Evolutionary conservation across 73 alveolate genomes (phyloP), one percentile per base, ranked within the genome.

Genomic region (Tetrahymena borealis): DNA sequence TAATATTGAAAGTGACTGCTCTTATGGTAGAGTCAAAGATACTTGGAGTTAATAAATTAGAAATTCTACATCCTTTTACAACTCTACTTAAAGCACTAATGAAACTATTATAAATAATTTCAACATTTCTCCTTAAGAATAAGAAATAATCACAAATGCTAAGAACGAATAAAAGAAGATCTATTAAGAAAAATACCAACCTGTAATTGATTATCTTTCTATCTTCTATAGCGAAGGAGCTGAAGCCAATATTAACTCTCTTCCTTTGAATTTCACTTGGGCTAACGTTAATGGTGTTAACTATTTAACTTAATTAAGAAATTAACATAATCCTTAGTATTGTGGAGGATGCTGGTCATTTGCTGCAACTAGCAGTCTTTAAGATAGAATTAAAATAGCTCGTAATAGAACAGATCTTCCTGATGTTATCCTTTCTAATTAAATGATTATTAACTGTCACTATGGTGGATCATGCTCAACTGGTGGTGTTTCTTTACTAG

Each of bases 331-430:
- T 41, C 98, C 98, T 20, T 94, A 94, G 78, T 95, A 94, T 92
- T 98, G 99, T 42, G 98, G 98, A 24, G 95, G 98, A 33, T 97
- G 99, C 91, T 98, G 99, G 99, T 98, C 99, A 15, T 97, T 96
- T 40, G 97, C 99, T 28, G 93, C 98, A 31, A 96, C 98, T 77
- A 94, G 96, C 33, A 94, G 98, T 33, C 93, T 98, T 36, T 94
- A 97, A n/a, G 98, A 96, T 85, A 94, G 99, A 90, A 96, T 96
- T 10, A 98, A 97, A 94, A 96, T 97, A 60, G 3, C 16, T 32
- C 95, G 98, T 31, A 97, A 97, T n/a, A 98, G 97, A 28, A 94
- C 96, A 36, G 96, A 95, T 96, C 98, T 98, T 40, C 96, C 99
- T 38, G 97, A 95, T n/a, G 96, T 96, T 32, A 91, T 95, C 40